Conservation (phyloP, 495 filamentous ascomycete genomes). For the Neurospora tetraspora region DNA sequence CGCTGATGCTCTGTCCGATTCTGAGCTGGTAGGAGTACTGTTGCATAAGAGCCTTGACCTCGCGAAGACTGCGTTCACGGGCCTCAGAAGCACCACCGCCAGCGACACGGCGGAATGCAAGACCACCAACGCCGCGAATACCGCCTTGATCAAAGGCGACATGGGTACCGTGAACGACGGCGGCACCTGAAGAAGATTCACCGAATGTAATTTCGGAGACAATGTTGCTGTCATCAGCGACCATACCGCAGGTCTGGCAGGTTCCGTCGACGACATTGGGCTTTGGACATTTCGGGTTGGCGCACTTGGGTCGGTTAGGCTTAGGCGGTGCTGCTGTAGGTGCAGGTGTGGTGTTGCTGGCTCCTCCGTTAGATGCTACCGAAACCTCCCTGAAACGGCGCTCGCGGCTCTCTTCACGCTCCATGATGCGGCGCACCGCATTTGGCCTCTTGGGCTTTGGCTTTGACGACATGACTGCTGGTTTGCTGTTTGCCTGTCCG, state of each 20-base stretch:
- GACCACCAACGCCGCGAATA: slow-evolving; percentile 33
- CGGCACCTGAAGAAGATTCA: slow-evolving; percentile 70
- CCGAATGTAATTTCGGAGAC: slow-evolving; percentile 87
- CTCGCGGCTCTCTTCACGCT: slow-evolving; percentile 16
- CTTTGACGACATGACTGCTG: slow-evolving; percentile 9
- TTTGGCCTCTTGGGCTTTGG: slow-evolving; percentile 18
- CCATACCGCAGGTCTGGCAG: slow-evolving; percentile 74
- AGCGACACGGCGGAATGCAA: slow-evolving; percentile 25
- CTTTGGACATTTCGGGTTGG: slow-evolving; percentile 26
- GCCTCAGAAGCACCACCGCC: slow-evolving; percentile 35
- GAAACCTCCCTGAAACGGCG: slow-evolving; percentile 17
- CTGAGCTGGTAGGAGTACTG: slow-evolving; percentile 37
- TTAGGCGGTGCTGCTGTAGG: neutral
- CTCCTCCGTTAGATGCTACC: neutral
- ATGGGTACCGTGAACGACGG: slow-evolving; percentile 82
- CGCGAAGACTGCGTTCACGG: slow-evolving; percentile 61
- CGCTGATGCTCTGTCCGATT: slow-evolving; percentile 49
- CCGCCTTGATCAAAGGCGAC: slow-evolving; percentile 67
- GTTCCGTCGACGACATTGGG: slow-evolving; percentile 43
- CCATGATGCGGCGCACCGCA: slow-evolving; percentile 21
- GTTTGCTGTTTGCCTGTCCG: neutral
- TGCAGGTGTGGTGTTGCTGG: neutral
- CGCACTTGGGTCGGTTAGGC: slow-evolving; percentile 8
- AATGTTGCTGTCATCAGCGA: slow-evolving; percentile 74
- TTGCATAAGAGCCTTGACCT: slow-evolving; percentile 38